Evolutionary conservation across 2,329 filamentous ascomycete genomes (phyloP).

Genomic region (Sclerotiophoma versabilis): DNA sequence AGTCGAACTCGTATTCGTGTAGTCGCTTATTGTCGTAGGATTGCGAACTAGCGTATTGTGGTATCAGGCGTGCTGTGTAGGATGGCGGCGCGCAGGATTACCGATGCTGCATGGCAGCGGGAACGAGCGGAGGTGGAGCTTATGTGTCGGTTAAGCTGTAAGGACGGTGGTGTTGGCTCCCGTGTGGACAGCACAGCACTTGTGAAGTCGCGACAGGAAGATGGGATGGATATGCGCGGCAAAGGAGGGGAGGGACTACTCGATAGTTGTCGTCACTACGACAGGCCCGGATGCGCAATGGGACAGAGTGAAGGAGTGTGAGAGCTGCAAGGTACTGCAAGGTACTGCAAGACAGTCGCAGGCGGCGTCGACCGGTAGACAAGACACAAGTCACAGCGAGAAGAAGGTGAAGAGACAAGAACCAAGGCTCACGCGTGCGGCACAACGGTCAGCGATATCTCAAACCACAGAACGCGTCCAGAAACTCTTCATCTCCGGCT

Average conservation of each 20-base stretch:
- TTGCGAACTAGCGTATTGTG: conserved; percentile 26
- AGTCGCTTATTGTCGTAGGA: conserved; percentile 17
- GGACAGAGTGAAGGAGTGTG: not conserved
- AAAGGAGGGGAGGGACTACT: conserved; percentile 6
- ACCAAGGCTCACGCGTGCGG: conserved; percentile 7
- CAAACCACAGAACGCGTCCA: conserved; percentile 8
- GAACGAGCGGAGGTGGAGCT: conserved; percentile 11
- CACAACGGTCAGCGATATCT: conserved; percentile 5
- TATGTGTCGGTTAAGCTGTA: conserved; percentile 7
- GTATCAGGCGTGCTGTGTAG: conserved; percentile 19
- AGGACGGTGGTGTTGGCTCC: conserved; percentile 11
- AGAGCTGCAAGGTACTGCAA: not conserved
- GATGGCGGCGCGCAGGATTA: conserved; percentile 23
- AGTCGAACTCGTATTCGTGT: conserved; percentile 31
- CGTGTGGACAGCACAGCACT: conserved; percentile 8
- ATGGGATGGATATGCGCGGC: conserved; percentile 1
- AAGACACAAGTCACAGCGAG: not conserved
- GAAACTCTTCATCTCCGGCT: conserved; percentile 10
- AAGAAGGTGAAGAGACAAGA: conserved; percentile 3
- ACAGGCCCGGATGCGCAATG: not conserved
- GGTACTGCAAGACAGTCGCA: conserved; percentile 8
- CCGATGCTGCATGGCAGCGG: conserved; percentile 30
- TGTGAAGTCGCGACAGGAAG: conserved; percentile 6
- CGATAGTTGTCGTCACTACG: conserved; percentile 8
- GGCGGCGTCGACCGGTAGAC: not conserved